Conservation (phyloP, 768 basidiomycete genomes). For the Amanita rimosa region DNA sequence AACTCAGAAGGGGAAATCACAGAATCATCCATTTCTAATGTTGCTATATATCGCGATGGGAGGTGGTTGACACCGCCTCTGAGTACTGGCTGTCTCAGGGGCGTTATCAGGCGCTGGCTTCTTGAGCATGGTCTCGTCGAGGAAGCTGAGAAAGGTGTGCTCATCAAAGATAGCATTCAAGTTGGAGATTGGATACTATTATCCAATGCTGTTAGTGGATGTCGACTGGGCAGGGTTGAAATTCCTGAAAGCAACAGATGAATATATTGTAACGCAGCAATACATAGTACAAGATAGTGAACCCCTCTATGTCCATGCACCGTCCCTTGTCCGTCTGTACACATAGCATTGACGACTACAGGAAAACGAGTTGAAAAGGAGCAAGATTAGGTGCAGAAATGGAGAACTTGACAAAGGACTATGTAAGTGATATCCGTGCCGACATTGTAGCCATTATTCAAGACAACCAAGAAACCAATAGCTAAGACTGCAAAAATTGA, state of each 20-base stretch:
- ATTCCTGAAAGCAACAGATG: slow-evolving; percentile 1
- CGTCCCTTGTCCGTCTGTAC: slow-evolving; percentile 32
- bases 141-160: slow-evolving; percentile 32
- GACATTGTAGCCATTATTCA: neutral
- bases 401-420: neutral
- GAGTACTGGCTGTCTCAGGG: slow-evolving; percentile 57
- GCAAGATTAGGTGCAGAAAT: slow-evolving; percentile 10
- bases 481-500: neutral
- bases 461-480: neutral
- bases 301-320: slow-evolving; percentile 47
- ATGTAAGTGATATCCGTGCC: neutral
- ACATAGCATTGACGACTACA: slow-evolving; percentile 12
- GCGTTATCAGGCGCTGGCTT: slow-evolving; percentile 60
- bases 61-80: slow-evolving; percentile 59
- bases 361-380: slow-evolving; percentile 8
- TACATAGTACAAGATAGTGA: slow-evolving; percentile 10
- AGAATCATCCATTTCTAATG: slow-evolving; percentile 62
- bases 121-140: slow-evolving; percentile 44
- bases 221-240: slow-evolving; percentile 41
- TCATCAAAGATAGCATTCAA: slow-evolving; percentile 31
- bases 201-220: slow-evolving; percentile 66
- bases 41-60: slow-evolving; percentile 48
- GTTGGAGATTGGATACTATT: slow-evolving; percentile 57
- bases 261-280: slow-evolving; percentile 4
- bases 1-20: slow-evolving; percentile 37